Evolutionary conservation across 2,329 filamentous ascomycete species (phyloP).

Genomic region (Zymoseptoria brevis): DNA sequence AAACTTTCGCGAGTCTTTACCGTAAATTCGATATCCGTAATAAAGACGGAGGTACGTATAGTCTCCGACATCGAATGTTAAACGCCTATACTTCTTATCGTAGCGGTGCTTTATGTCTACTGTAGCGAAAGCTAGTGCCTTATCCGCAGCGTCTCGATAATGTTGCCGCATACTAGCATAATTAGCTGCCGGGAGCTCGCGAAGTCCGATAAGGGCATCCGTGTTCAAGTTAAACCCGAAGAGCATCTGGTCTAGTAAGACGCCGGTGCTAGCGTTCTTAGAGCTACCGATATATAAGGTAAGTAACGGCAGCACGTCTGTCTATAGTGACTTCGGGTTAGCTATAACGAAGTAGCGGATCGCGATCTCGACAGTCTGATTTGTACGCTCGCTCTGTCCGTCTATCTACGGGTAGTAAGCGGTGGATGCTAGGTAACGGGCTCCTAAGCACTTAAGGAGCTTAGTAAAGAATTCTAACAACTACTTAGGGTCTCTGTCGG

Average conservation of each 20-base stretch:
- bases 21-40: not conserved
- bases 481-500: slow-evolving; percentile 3
- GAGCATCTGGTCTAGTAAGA: not conserved
- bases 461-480: not conserved
- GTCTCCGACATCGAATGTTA: not conserved
- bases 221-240: not conserved
- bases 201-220: not conserved
- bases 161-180: not conserved
- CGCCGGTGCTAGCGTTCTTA: not conserved
- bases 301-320: not conserved
- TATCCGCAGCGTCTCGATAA: not conserved
- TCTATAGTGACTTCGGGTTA: not conserved
- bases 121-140: not conserved
- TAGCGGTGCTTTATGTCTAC: slow-evolving; percentile 3
- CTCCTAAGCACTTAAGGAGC: not conserved
- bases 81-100: not conserved
- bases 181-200: not conserved
- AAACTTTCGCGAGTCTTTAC: slow-evolving; percentile 1
- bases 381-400: slow-evolving; percentile 1
- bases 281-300: not conserved
- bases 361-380: slow-evolving; percentile 5
- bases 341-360: slow-evolving; percentile 1
- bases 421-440: slow-evolving; percentile 1
- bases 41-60: slow-evolving; percentile 1
- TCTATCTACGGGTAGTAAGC: slow-evolving; percentile 4